These are phyloP conservation scores for Tricholoma sp. DNA, from an alignment of 768 basidiomycete genomes.

Conservation along the genomic window DNA sequence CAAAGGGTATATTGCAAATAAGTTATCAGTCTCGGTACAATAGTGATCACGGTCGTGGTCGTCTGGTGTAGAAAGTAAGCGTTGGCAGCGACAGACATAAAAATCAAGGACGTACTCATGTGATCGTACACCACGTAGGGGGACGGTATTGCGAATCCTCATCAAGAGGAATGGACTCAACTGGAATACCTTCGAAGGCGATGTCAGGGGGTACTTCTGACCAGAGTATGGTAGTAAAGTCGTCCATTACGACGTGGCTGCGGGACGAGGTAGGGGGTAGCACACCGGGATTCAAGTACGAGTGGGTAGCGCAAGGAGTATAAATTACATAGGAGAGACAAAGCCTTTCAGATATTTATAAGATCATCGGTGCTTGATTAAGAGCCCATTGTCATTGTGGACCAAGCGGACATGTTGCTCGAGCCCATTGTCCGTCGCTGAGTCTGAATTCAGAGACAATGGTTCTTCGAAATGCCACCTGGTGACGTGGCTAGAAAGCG, in stretches of 20 bases:
- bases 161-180: slow-evolving; percentile 7
- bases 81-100: not conserved
- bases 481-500: not conserved
- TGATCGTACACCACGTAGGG: slow-evolving; percentile 17
- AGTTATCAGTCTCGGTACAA: not conserved
- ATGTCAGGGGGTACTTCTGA: not conserved
- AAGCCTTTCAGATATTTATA: not conserved
- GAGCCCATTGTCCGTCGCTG: not conserved
- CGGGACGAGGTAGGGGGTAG: too few relatives aligned
- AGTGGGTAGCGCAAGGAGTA: not conserved
- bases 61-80: too few relatives aligned
- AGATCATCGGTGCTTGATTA: not conserved
- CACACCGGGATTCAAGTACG: too few relatives aligned
- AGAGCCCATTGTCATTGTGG: not conserved
- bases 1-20: not conserved
- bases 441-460: not conserved
- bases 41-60: too few relatives aligned
- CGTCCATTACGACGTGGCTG: slow-evolving; percentile 5
- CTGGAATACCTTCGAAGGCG: not conserved
- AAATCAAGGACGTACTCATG: slow-evolving; percentile 14
- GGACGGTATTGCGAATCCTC: slow-evolving; percentile 15
- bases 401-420: not conserved
- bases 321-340: not conserved
- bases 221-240: slow-evolving; percentile 4
- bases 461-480: not conserved